Conservation (phyloP, 495 filamentous ascomycete species). For the Talaromyces proteolyticus region DNA sequence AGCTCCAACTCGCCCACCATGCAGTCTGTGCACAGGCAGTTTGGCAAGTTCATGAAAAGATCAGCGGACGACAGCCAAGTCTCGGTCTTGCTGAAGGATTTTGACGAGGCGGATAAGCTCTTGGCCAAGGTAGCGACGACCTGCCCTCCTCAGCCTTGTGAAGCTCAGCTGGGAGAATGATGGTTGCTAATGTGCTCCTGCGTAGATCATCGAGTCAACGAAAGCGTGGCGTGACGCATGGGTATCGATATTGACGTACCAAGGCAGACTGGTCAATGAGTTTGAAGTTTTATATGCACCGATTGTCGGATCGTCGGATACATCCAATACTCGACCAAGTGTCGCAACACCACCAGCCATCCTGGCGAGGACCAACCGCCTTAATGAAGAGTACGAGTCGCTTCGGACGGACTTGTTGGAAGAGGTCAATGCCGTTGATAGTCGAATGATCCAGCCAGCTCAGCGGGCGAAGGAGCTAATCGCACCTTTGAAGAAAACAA, state of each 20-base stretch:
- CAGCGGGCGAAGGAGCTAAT: constrained; percentile 65
- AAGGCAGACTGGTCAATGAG: constrained; percentile 62
- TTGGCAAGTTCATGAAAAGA: constrained; percentile 65
- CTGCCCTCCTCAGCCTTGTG: no score
- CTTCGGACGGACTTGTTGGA: constrained; percentile 68
- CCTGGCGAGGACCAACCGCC: constrained; percentile 58
- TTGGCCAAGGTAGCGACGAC: constrained; percentile 56
- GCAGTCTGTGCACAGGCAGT: constrained; percentile 73
- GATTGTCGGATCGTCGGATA: constrained; percentile 60
- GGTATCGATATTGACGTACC: constrained; percentile 65
- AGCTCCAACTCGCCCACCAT: constrained; percentile 36
- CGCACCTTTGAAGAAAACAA: constrained; percentile 76
- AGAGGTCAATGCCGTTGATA: constrained; percentile 70
- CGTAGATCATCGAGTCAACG: constrained; percentile 73
- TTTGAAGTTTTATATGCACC: constrained; percentile 79
- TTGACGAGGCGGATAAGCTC: constrained; percentile 76
- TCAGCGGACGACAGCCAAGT: constrained; percentile 76
- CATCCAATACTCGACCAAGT: constrained; percentile 42
- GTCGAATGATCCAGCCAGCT: constrained; percentile 66
- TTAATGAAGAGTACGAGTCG: constrained; percentile 68
- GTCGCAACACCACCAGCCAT: constrained; percentile 56
- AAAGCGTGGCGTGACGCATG: constrained; percentile 84
- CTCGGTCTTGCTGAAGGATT: constrained; percentile 70
- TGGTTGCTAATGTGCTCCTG: constrained; percentile 7
- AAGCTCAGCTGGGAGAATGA: neutral